These are phyloP conservation scores for Tricholoma saponaceum DNA, from an alignment of 768 basidiomycete genomes.

Conservation along the genomic window DNA sequence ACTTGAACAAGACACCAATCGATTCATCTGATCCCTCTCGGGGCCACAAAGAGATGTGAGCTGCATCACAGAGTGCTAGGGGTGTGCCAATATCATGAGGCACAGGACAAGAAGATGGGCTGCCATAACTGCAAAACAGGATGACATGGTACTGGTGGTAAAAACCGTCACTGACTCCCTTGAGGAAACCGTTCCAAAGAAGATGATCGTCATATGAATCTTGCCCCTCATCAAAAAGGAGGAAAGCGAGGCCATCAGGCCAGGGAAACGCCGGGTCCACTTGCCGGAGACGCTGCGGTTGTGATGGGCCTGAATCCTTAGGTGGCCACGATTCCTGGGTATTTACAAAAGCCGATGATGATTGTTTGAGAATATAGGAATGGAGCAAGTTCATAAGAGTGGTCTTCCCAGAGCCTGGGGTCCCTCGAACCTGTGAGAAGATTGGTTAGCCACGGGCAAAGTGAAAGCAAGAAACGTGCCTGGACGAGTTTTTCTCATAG, in stretches of 20 bases:
- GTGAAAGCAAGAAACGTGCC: background rate
- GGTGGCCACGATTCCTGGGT: background rate
- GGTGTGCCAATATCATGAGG: background rate
- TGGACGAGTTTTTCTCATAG: background rate
- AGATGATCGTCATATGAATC: background rate
- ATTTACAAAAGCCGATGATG: background rate
- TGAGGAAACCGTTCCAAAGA: background rate
- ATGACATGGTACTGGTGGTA: background rate
- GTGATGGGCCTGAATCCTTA: background rate
- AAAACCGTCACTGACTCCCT: background rate
- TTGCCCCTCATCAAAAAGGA: background rate
- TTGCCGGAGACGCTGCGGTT: background rate
- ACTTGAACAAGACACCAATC: slow-evolving; percentile 11
- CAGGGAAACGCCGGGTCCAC: background rate
- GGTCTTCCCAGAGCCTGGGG: background rate
- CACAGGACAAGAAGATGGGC: background rate
- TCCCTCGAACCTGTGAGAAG: background rate
- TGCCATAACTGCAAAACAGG: background rate
- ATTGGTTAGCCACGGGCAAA: background rate
- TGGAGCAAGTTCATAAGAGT: background rate
- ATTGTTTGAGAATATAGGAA: background rate
- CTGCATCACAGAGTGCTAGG: background rate
- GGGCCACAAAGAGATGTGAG: slow-evolving; percentile 5
- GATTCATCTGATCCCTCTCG: background rate
- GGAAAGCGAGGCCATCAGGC: background rate